phyloP scores from a whole-genome alignment of 805 yeast species.

The Metschnikowia reukaufii region DNA sequence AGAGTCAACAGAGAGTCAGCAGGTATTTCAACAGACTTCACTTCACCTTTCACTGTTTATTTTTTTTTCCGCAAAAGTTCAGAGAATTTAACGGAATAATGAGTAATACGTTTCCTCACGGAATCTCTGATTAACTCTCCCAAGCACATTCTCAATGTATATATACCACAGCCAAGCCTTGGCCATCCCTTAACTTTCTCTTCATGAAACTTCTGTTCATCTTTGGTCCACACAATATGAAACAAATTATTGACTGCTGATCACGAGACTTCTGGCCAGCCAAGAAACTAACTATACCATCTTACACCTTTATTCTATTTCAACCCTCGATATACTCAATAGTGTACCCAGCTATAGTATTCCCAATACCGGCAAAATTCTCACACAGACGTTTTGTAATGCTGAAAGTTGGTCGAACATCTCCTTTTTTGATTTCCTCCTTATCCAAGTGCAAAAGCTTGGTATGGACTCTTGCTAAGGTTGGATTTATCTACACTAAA shows the following conservation, averaged over 20 bases:
- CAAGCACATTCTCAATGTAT: slow-evolving; percentile 54
- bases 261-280: slow-evolving; percentile 88
- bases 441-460: slow-evolving; percentile 80
- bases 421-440: slow-evolving; percentile 74
- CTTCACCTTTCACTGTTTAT: slow-evolving; percentile 96
- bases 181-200: slow-evolving; percentile 67
- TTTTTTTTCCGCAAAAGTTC: slow-evolving; percentile 87
- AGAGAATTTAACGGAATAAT: slow-evolving; percentile 29
- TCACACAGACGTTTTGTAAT: slow-evolving; percentile 82
- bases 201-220: slow-evolving; percentile 83
- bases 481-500: slow-evolving; percentile 97
- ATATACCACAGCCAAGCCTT: slow-evolving; percentile 62
- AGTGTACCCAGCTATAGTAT: slow-evolving; percentile 81
- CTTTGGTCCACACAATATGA: slow-evolving; percentile 85
- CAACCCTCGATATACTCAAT: slow-evolving; percentile 90
- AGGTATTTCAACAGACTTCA: slow-evolving; percentile 76
- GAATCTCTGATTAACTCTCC: slow-evolving; percentile 60
- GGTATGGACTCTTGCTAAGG: slow-evolving; percentile 90
- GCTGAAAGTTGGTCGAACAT: slow-evolving; percentile 87
- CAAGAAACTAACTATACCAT: slow-evolving; percentile 74
- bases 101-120: slow-evolving; percentile 75
- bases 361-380: slow-evolving; percentile 94
- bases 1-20: no score
- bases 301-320: slow-evolving; percentile 81
- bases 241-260: slow-evolving; percentile 72